Conservation (phyloP, 2,329 filamentous ascomycete genomes). For the Aspergillus fischeri region DNA sequence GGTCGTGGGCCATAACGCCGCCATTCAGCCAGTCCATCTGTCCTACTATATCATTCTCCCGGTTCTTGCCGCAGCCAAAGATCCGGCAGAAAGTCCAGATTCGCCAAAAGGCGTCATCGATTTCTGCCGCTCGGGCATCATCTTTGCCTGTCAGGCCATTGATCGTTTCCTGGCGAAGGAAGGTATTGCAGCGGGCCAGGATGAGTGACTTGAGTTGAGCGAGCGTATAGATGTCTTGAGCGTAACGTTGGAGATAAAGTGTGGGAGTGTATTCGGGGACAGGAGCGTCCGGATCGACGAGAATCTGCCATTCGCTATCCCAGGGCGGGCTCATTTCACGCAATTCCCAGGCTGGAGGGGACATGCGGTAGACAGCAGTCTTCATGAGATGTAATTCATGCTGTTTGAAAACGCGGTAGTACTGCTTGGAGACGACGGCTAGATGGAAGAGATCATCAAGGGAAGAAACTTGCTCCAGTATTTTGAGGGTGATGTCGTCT, state of each 20-base stretch:
- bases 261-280: conserved; percentile 52
- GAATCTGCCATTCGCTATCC: conserved; percentile 37
- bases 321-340: conserved; percentile 55
- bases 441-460: conserved; percentile 54
- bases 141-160: conserved; percentile 49
- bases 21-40: conserved; percentile 63
- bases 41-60: conserved; percentile 56
- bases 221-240: conserved; percentile 51
- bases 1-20: conserved; percentile 47
- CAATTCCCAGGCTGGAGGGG: conserved; percentile 57
- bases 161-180: conserved; percentile 55
- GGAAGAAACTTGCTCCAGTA: conserved; percentile 47
- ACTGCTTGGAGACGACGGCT: conserved; percentile 52
- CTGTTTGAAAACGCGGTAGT: conserved; percentile 55
- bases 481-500: conserved; percentile 49
- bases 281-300: conserved; percentile 43
- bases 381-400: conserved; percentile 54
- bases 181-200: conserved; percentile 52
- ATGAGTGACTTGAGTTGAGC: conserved; percentile 54
- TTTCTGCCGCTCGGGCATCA: conserved; percentile 44
- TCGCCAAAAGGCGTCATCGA: conserved; percentile 61
- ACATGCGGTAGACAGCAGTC: conserved; percentile 49
- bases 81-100: conserved; percentile 64
- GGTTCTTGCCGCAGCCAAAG: conserved; percentile 56
- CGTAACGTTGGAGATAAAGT: conserved; percentile 50